These are phyloP conservation scores for Somion occarium DNA, from an alignment of 1,284 basidiomycete genomes.

Conservation along the genomic window DNA sequence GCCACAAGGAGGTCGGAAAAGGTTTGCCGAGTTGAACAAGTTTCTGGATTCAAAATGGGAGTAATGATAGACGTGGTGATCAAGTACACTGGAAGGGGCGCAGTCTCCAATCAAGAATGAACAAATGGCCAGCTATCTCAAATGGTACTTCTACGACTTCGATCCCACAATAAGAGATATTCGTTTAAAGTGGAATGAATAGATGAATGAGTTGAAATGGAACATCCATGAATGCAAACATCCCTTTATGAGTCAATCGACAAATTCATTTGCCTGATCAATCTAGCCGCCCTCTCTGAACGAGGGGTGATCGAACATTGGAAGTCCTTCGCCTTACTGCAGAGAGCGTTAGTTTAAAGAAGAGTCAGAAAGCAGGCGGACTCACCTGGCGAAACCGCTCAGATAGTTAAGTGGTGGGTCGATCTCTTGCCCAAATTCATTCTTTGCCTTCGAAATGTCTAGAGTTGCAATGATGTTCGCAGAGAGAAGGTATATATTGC, in stretches of 20 bases:
- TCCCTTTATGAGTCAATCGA: background rate
- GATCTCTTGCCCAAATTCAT: slow-evolving; percentile 17
- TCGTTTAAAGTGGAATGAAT: too few species aligned
- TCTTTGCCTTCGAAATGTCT: slow-evolving; percentile 16
- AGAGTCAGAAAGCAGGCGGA: background rate
- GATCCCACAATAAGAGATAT: too few species aligned
- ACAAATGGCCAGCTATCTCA: too few species aligned
- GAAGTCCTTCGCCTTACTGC: slow-evolving; percentile 14
- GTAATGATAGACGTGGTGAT: too few species aligned
- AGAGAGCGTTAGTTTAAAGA: background rate
- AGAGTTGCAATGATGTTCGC: slow-evolving; percentile 20
- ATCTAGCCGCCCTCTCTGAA: slow-evolving; percentile 5
- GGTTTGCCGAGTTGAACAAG: too few species aligned
- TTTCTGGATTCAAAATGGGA: too few species aligned
- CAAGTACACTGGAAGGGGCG: too few species aligned
- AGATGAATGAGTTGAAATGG: too few species aligned
- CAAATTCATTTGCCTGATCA: slow-evolving; percentile 9
- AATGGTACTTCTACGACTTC: too few species aligned
- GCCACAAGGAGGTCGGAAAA: too few species aligned
- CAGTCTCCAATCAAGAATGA: too few species aligned
- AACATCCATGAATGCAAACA: too few species aligned
- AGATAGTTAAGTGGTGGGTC: slow-evolving; percentile 17
- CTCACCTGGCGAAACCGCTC: slow-evolving; percentile 20
- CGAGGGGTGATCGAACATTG: slow-evolving; percentile 11
- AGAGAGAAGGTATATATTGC: slow-evolving; percentile 20